A percentile compares a stretch with the other conserved stretches of the same genome.
These are phyloP conservation scores for Chrysanthemum makinoi DNA, from an alignment of 129 eudicot species.

Conservation along the genomic window DNA sequence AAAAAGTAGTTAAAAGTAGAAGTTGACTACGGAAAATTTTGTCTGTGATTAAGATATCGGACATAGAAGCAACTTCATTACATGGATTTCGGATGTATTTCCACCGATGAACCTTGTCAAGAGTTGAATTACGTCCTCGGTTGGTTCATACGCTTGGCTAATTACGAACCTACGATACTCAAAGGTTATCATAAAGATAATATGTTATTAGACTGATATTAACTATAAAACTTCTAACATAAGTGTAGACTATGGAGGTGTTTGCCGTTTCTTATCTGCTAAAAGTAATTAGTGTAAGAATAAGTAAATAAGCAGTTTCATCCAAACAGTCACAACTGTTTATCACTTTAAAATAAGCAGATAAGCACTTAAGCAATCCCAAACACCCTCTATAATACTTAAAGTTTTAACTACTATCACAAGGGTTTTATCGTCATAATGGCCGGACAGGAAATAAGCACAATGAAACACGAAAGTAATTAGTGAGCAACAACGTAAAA, in stretches of 20 bases:
- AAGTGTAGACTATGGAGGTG: not conserved
- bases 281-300: not conserved
- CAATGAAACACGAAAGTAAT: too few species aligned
- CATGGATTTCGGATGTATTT: slow-evolving; percentile 55
- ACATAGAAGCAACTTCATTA: slow-evolving; percentile 18
- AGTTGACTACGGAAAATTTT: not conserved
- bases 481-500: not conserved
- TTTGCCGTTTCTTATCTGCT: not conserved
- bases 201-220: not conserved
- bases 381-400: too few species aligned
- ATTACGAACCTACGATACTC: slow-evolving; percentile 49
- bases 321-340: too few species aligned
- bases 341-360: too few species aligned
- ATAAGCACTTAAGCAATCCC: too few species aligned
- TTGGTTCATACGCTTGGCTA: slow-evolving; percentile 43
- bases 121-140: slow-evolving; percentile 44
- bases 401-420: too few species aligned
- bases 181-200: not conserved
- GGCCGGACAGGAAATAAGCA: too few species aligned
- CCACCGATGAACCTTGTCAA: slow-evolving; percentile 56
- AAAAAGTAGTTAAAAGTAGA: not conserved
- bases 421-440: too few species aligned
- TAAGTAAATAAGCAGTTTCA: not conserved
- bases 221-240: not conserved
- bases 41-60: slow-evolving; percentile 2